Percentiles rank a stretch among this genome's conserved stretches.
phyloP scores from a whole-genome alignment of 2,329 filamentous ascomycete genomes.

The Aspergillus uvarum region DNA sequence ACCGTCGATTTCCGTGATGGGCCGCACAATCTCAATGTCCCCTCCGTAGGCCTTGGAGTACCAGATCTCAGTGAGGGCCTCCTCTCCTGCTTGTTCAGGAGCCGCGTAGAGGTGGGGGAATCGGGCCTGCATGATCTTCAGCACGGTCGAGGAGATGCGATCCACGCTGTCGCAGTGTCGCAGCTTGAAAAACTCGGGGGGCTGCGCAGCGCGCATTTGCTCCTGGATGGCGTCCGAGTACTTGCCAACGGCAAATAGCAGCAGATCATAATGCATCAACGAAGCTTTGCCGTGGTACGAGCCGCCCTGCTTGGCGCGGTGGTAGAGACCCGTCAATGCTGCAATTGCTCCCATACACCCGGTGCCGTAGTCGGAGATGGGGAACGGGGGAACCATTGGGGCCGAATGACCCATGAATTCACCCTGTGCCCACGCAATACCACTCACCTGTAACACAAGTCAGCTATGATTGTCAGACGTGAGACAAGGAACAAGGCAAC shows the following conservation, averaged over 20 bases:
- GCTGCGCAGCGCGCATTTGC: slow-evolving; percentile 50
- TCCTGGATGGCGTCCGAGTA: slow-evolving; percentile 57
- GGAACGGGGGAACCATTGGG: slow-evolving; percentile 50
- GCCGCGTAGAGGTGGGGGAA: slow-evolving; percentile 56
- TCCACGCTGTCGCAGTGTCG: slow-evolving; percentile 65
- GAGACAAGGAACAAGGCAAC: slow-evolving; percentile 18
- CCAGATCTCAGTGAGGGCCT: slow-evolving; percentile 46
- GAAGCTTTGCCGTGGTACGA: slow-evolving; percentile 66
- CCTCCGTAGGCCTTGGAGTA: slow-evolving; percentile 45
- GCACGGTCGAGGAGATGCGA: slow-evolving; percentile 60
- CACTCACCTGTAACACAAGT: slow-evolving; percentile 37
- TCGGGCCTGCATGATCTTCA: slow-evolving; percentile 54
- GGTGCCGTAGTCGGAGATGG: slow-evolving; percentile 65
- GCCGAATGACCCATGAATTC: slow-evolving; percentile 42
- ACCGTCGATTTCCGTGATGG: slow-evolving; percentile 48
- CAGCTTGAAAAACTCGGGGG: slow-evolving; percentile 56
- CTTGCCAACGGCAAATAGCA: slow-evolving; percentile 61
- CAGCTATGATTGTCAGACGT: background rate
- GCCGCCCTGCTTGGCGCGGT: slow-evolving; percentile 62
- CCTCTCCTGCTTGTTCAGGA: slow-evolving; percentile 28
- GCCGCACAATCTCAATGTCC: slow-evolving; percentile 51
- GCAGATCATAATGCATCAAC: slow-evolving; percentile 67
- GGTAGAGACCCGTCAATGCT: slow-evolving; percentile 63
- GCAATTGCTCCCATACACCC: slow-evolving; percentile 70
- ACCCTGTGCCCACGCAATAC: slow-evolving; percentile 44